phyloP scores from a whole-genome alignment of 805 yeast genomes.

The Candida palmyrensis region DNA sequence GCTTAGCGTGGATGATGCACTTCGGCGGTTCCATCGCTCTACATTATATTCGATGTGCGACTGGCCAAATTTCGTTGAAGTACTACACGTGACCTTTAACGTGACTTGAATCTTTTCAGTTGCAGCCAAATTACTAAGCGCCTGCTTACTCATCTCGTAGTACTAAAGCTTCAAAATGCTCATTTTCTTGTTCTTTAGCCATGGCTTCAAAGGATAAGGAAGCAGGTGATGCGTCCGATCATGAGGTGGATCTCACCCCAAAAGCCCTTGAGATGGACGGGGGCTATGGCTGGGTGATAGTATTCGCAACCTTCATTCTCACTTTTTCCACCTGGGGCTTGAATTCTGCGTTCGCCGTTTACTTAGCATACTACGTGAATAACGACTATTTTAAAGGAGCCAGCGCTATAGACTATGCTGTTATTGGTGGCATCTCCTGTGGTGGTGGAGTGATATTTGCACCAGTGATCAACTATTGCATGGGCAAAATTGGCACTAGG shows the following conservation, averaged over 20 bases:
- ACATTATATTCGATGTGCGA: no score
- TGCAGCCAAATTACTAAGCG: background rate
- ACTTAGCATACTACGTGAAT: constrained; percentile 52
- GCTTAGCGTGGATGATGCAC: background rate
- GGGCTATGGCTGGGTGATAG: constrained; percentile 66
- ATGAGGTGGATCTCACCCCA: background rate
- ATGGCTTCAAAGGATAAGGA: background rate
- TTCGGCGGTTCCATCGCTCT: background rate
- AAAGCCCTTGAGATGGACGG: constrained; percentile 45
- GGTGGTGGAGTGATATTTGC: constrained; percentile 50
- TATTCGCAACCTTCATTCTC: constrained; percentile 43
- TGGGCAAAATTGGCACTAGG: constrained; percentile 41
- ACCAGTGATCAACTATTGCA: constrained; percentile 43
- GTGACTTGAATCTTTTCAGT: background rate
- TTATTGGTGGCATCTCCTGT: constrained; percentile 64
- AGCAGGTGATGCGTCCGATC: background rate
- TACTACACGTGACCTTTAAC: background rate
- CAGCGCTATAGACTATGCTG: constrained; percentile 53
- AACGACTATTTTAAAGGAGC: constrained; percentile 50
- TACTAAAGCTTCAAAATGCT: background rate
- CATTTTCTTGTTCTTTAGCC: no score
- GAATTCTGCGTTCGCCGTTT: constrained; percentile 62
- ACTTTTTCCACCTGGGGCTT: constrained; percentile 72
- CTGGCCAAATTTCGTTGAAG: background rate
- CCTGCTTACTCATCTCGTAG: no score